Conservation (phyloP, 78 protist species). For the Dictyostelium firmibasis region DNA sequence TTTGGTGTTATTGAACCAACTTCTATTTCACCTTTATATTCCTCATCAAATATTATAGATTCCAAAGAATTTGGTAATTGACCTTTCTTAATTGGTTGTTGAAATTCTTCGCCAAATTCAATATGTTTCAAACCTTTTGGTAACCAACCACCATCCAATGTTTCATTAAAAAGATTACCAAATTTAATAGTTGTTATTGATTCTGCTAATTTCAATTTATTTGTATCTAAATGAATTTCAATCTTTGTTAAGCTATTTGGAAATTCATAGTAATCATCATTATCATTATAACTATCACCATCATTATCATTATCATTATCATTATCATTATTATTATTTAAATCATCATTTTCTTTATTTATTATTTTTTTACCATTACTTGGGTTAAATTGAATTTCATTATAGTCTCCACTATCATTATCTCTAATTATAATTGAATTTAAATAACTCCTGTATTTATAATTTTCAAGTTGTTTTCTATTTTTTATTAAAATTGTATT, state of each 20-base stretch:
- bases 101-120: not conserved
- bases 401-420: not conserved
- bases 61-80: not conserved
- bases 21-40: not conserved
- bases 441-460: not conserved
- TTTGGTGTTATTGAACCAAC: not conserved
- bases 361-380: not conserved
- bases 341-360: not conserved
- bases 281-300: no score
- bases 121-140: not conserved
- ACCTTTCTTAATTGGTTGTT: not conserved
- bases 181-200: not conserved
- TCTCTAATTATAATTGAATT: not conserved
- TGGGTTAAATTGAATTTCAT: not conserved
- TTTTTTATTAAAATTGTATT: not conserved
- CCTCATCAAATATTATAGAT: not conserved
- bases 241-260: not conserved
- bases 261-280: not conserved
- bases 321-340: no score
- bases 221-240: not conserved
- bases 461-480: not conserved
- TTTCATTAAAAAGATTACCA: not conserved
- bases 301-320: not conserved
- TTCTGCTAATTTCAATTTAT: not conserved
- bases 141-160: not conserved